phyloP scores from a whole-genome alignment of 2,329 filamentous ascomycete species.

The Rosellinia necatrix region DNA sequence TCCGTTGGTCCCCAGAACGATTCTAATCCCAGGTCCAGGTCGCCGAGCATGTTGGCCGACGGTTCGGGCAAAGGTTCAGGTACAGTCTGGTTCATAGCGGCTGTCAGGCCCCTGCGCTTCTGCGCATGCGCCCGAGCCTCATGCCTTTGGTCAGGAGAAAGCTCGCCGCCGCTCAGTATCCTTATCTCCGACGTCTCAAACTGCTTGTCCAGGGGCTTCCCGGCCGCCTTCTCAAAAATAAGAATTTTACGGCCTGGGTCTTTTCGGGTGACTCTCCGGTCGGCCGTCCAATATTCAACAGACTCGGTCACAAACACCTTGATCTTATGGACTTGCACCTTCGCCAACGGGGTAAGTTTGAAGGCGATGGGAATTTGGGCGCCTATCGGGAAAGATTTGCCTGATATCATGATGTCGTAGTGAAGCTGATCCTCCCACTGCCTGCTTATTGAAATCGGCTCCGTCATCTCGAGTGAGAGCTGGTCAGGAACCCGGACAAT shows the following conservation, averaged over 20 bases:
- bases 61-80: conserved; percentile 54
- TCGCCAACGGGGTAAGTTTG: conserved; percentile 88
- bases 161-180: conserved; percentile 79
- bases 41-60: conserved; percentile 76
- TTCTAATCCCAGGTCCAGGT: conserved; percentile 72
- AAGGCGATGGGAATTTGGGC: conserved; percentile 90
- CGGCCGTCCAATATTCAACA: conserved; percentile 86
- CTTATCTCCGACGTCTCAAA: conserved; percentile 78
- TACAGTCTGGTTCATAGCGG: conserved; percentile 46
- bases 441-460: conserved; percentile 90
- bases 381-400: conserved; percentile 90
- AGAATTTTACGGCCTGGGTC: conserved; percentile 84
- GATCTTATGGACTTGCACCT: conserved; percentile 90
- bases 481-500: conserved; percentile 87
- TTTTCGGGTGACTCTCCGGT: conserved; percentile 82
- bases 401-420: conserved; percentile 95
- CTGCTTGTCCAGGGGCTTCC: conserved; percentile 72
- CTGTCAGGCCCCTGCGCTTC: conserved; percentile 59
- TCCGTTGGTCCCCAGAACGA: conserved; percentile 84
- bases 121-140: conserved; percentile 54
- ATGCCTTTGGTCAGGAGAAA: conserved; percentile 55
- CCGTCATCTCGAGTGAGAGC: conserved; percentile 85
- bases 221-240: conserved; percentile 85
- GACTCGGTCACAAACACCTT: conserved; percentile 92
- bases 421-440: conserved; percentile 96